A percentile compares a stretch with the other conserved stretches of the same genome.
phyloP scores from a whole-genome alignment of 2,329 filamentous ascomycete genomes.

The Aspergillus sp. region DNA sequence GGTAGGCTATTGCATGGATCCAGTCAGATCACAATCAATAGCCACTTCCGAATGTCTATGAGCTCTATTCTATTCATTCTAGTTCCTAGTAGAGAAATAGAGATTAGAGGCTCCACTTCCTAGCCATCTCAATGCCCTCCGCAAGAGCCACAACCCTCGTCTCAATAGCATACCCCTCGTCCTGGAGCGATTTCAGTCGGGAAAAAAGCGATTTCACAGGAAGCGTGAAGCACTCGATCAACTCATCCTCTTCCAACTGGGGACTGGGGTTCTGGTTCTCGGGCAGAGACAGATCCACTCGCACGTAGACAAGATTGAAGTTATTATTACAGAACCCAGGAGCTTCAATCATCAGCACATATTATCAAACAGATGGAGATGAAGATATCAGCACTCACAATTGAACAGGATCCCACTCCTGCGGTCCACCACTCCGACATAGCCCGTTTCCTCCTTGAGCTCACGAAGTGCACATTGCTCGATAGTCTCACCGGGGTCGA shows the following conservation, averaged over 20 bases:
- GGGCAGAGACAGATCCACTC: conserved; percentile 65
- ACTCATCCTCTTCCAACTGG: conserved; percentile 73
- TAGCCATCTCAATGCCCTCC: conserved; percentile 73
- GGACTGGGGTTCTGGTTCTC: conserved; percentile 69
- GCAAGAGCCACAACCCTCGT: conserved; percentile 74
- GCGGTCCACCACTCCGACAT: conserved; percentile 49
- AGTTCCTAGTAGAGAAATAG: too few species aligned
- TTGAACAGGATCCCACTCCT: conserved; percentile 45
- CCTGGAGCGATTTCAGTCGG: conserved; percentile 64
- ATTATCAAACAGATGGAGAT: too few species aligned
- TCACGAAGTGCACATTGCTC: conserved; percentile 57
- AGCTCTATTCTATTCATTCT: too few species aligned
- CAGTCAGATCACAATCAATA: too few species aligned
- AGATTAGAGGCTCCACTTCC: conserved; percentile 33
- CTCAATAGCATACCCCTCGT: conserved; percentile 73
- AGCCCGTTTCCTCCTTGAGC: conserved; percentile 63
- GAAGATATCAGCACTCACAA: conserved; percentile 27
- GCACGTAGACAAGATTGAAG: conserved; percentile 62
- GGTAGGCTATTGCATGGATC: too few species aligned
- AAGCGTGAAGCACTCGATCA: conserved; percentile 74
- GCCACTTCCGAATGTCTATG: too few species aligned
- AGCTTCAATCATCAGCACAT: conserved; percentile 22
- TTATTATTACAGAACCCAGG: conserved; percentile 51
- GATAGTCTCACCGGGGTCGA: conserved; percentile 56
- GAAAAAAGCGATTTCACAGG: conserved; percentile 63